phyloP scores from a whole-genome alignment of 2,329 filamentous ascomycete genomes.

The Cordyceps sp. region DNA sequence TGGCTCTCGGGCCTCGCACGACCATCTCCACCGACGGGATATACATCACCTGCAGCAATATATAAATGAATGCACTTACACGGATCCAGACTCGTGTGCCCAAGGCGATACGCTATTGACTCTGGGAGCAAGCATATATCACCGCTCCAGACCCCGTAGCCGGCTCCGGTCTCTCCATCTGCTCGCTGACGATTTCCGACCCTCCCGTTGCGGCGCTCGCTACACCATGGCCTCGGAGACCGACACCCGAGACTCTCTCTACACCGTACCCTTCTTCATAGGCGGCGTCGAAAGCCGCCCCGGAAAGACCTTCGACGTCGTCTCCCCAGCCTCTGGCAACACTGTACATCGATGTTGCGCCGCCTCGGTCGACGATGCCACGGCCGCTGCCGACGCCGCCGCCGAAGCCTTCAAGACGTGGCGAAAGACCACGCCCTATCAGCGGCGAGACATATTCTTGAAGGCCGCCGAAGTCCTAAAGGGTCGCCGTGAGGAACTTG shows the following conservation, averaged over 20 bases:
- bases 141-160: too few relatives aligned
- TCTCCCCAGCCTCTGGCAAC: conserved; percentile 1
- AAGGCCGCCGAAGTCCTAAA: conserved; percentile 51
- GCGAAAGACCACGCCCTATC: conserved; percentile 41
- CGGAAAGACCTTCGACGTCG: conserved; percentile 15
- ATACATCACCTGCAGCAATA: too few relatives aligned
- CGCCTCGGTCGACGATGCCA: conserved; percentile 2
- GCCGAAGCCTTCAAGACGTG: conserved; percentile 52
- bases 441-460: conserved; percentile 53
- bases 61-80: too few relatives aligned
- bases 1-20: too few relatives aligned
- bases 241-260: background rate
- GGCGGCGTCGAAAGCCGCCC: conserved; percentile 26
- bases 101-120: too few relatives aligned
- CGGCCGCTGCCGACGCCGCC: background rate
- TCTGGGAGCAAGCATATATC: too few relatives aligned
- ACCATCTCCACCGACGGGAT: too few relatives aligned
- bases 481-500: conserved; percentile 41
- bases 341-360: conserved; percentile 1
- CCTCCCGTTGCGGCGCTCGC: background rate
- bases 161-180: too few relatives aligned
- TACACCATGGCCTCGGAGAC: background rate
- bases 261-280: conserved; percentile 22
- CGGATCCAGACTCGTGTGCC: too few relatives aligned
- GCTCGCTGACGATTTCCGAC: background rate